These are phyloP conservation scores for Colletotrichum eremochloae DNA, from an alignment of 2,329 filamentous ascomycete species.

Conservation along the genomic window DNA sequence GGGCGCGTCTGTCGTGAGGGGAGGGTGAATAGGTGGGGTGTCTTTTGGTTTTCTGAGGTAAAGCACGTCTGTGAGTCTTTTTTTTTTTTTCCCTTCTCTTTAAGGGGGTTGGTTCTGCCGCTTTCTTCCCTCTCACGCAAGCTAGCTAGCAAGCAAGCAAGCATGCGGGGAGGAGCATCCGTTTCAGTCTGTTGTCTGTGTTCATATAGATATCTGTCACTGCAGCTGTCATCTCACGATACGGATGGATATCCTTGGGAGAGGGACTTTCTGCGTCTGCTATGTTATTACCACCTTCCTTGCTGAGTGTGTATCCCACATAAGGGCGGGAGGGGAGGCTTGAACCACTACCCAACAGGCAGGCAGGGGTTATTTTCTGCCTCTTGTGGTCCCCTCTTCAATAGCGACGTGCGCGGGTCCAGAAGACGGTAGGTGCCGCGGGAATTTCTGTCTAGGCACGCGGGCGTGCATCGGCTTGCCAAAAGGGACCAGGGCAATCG, in stretches of 20 bases:
- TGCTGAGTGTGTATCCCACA: background rate
- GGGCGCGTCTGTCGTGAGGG: slow-evolving; percentile 1
- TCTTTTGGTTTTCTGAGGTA: background rate
- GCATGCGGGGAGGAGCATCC: background rate
- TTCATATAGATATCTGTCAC: too few species aligned
- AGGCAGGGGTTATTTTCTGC: background rate
- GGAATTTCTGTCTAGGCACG: background rate
- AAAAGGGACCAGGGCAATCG: slow-evolving; percentile 28
- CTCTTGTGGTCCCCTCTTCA: background rate
- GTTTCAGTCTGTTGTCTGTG: background rate
- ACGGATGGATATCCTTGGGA: background rate
- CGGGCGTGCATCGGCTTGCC: slow-evolving; percentile 10
- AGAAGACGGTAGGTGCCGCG: background rate
- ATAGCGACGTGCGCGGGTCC: background rate
- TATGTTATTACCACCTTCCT: background rate
- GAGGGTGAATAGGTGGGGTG: background rate
- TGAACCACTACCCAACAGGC: slow-evolving; percentile 15
- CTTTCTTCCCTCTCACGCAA: background rate
- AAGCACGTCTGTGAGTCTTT: background rate
- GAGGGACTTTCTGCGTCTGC: background rate
- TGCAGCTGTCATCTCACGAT: background rate
- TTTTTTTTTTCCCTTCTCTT: too few species aligned
- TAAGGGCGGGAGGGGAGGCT: background rate
- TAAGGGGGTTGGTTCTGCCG: background rate
- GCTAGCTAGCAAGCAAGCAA: background rate